Base-by-base conservation (phyloP, 2,329 filamentous ascomycete species). In the Pseudogymnoascus sp. region DNA sequence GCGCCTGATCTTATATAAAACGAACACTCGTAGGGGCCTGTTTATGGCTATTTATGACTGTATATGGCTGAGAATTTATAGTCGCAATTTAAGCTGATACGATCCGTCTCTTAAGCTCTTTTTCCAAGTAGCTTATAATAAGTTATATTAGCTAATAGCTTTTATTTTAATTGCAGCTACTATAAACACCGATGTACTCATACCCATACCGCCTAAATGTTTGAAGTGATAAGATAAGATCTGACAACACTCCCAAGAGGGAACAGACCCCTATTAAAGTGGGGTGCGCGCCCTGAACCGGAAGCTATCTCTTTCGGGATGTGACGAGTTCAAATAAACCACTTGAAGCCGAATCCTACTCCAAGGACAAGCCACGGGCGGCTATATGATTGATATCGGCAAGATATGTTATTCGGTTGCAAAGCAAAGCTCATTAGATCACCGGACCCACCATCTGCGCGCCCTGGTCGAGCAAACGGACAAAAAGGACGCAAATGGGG, bases 191-290 rank as follows among this genome's bases (percentile, higher is more conserved):
- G 38, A 7, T 18, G 31, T 40, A 49, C 5, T 49, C 21, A 7
- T 25, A 5, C 31, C 9, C 21, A 7, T 25, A 5, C 31, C 9
- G 31, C 31, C 31, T 7, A 52, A n/a, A 18, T 11, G 5, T n/a
- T n/a, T 9, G 49, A 61, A 25, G 28, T 65, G 38, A 52, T 61
- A 16, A 58, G 64, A 31, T 60, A 63, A 37, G 45, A 62, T 52
- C 23, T 41, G 8, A 45, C 38, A n/a, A 49, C 62, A 52, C 61
- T 61, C 25, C 63, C 62, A 28, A 35, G 28, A 60, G 58, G 31
- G 41, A 16, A 25, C 31, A 60, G 62, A 61, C 37, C 52, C 62
- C 45, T 55, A 55, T 55, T 55, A 18, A 55, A 55, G 28, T 33
- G 28, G n/a, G 16, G 25, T 31, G 2, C 25, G 5, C 4, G 9